Base-by-base conservation (phyloP, 331 rosid genomes). In the Malus hybrid region DNA sequence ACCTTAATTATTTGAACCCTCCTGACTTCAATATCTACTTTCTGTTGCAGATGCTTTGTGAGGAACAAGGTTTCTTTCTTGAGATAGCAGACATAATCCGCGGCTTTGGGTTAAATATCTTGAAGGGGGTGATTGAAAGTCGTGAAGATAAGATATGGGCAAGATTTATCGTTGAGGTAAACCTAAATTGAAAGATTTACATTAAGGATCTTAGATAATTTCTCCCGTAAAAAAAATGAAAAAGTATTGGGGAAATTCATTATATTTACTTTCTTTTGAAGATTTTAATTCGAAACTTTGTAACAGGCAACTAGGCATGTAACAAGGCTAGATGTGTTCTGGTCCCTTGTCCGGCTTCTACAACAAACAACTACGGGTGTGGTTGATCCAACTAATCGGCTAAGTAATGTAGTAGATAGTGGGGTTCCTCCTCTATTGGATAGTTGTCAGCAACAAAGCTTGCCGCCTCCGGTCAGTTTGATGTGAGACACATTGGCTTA, bases 111-210 rank as follows among this genome's bases (percentile, higher is more conserved):
- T 54, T 91, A 76, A 91, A 79, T 73, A 86, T 87, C 32, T 81
- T 91, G 84, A 91, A 89, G 82, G 91, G 89, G 73, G 78, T 64
- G 74, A 89, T 91, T 88, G 89, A 91, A 77, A 59, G 64, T 48
- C 80, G 80, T 75, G 88, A 80, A 67, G 77, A 73, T 22, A 91
- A 91, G 70, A 80, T 88, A 62, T 91, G 97, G 93, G 86, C 89
- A 54, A 85, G 71, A 31, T 91, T 89, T 83, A 84, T 87, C 20
- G 90, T 87, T 69, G 92, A 91, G 97, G 97, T 91, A 80, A 83
- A 33, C 63, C 64, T 44, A 3, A 34, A 50, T 54, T 34, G 16
- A 24, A 50, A 28, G 34, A 79, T 39, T 28, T 62, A 29, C 20
- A 24, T 74, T 44, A 42, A 29, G 28, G 68, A 59, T 39, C 34